Conservation (phyloP, 164 flowering plant species). For the Nelumbo lutea region DNA sequence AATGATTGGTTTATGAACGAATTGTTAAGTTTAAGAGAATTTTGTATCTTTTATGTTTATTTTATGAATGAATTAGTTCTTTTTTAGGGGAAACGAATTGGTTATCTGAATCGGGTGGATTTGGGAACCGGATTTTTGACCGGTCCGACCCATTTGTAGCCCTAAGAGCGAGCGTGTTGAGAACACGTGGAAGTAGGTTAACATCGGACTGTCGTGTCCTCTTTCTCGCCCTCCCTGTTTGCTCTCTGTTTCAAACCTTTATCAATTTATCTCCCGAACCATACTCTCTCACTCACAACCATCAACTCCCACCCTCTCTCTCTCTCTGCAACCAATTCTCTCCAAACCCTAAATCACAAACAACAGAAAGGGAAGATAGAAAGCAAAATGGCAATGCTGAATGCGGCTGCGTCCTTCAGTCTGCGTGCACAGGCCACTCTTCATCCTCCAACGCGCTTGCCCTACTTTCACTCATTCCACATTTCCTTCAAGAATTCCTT, state of each 20-base stretch:
- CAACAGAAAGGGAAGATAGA: constrained; percentile 10
- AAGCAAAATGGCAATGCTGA: constrained; percentile 19
- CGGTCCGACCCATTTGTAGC: too few relatives aligned
- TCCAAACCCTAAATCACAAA: background rate
- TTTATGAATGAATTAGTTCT: too few relatives aligned
- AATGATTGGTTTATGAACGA: too few relatives aligned
- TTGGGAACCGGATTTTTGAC: too few relatives aligned
- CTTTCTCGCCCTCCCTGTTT: constrained; percentile 26
- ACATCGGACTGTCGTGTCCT: constrained; percentile 28
- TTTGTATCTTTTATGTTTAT: too few relatives aligned
- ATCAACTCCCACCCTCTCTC: background rate
- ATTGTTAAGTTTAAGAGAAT: too few relatives aligned
- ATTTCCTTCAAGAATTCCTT: background rate
- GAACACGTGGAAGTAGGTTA: constrained; percentile 29
- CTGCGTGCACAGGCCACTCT: background rate
- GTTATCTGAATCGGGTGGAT: too few relatives aligned
- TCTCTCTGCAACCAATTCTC: background rate
- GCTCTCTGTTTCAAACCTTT: background rate
- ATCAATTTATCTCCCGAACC: background rate
- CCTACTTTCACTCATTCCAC: constrained; percentile 2
- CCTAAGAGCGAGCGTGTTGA: constrained; percentile 20
- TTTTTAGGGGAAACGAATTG: too few relatives aligned
- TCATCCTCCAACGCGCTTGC: background rate
- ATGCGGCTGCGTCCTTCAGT: constrained; percentile 3
- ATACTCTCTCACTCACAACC: too few relatives aligned